phyloP scores from a whole-genome alignment of 1,139 yeast genomes.

The Hansenula anomala region DNA sequence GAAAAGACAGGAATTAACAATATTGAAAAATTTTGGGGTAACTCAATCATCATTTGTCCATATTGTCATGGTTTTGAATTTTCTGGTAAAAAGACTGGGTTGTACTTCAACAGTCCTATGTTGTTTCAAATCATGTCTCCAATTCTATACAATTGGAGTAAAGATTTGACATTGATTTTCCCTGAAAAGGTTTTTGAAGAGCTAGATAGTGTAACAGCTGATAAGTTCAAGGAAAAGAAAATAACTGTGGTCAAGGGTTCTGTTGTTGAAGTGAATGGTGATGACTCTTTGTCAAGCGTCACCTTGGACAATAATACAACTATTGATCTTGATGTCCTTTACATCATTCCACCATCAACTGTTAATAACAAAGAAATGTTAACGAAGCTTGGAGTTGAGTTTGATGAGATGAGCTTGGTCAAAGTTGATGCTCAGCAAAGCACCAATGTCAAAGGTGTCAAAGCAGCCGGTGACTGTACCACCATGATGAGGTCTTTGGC shows the following conservation, averaged over 20 bases:
- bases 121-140: constrained; percentile 4
- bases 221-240: not conserved
- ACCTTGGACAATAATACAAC: not conserved
- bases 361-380: constrained; percentile 2
- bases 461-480: constrained; percentile 6
- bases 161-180: constrained; percentile 2
- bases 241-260: not conserved
- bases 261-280: not conserved
- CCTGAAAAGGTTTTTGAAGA: not conserved
- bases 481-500: constrained; percentile 1
- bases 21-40: constrained; percentile 7
- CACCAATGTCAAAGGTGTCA: constrained; percentile 4
- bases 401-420: constrained; percentile 1
- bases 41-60: constrained; percentile 5
- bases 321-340: constrained; percentile 4
- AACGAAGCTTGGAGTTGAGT: constrained; percentile 3
- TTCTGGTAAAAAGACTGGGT: constrained; percentile 3
- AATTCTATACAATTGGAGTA: constrained; percentile 4
- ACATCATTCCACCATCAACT: constrained; percentile 2
- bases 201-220: not conserved
- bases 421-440: constrained; percentile 2
- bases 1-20: constrained; percentile 1
- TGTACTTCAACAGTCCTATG: too few species aligned
- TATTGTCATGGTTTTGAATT: constrained; percentile 7
- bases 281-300: not conserved